These are phyloP conservation scores for Mallotus japonicus DNA, from an alignment of 441 rosid genomes.

Conservation along the genomic window DNA sequence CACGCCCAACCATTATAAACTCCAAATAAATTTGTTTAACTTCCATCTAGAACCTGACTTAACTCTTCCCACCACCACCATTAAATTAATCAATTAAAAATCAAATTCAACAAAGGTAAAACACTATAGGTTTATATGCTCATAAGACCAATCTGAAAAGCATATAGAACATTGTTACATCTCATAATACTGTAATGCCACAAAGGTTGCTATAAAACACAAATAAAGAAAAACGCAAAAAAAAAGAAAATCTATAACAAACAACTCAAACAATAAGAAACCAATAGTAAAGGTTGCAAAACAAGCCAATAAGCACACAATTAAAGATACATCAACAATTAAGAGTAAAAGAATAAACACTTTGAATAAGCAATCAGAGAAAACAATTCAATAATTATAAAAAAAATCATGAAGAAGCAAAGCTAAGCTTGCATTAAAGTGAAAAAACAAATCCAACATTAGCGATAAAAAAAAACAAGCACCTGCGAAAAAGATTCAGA, in stretches of 20 bases:
- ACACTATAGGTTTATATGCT: conserved; percentile 32
- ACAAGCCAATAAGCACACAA: background rate
- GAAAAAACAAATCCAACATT: no score
- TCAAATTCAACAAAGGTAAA: background rate
- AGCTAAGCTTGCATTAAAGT: no score
- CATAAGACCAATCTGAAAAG: conserved; percentile 11
- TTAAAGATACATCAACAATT: background rate
- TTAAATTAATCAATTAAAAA: no score
- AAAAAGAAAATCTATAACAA: background rate
- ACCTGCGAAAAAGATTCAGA: background rate
- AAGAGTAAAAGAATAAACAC: background rate
- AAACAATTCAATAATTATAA: background rate
- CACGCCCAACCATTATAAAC: no score
- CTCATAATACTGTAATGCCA: background rate
- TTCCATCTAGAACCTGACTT: conserved; percentile 33
- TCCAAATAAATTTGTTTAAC: no score
- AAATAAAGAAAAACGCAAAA: background rate
- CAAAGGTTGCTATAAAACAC: background rate
- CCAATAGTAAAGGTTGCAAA: no score
- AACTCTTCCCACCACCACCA: conserved; percentile 46
- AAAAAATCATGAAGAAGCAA: background rate
- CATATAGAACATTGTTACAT: background rate
- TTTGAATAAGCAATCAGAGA: background rate
- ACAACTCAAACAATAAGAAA: background rate
- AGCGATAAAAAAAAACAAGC: background rate